Evolutionary conservation across 805 yeast genomes (phyloP), one percentile per base, ranked within the genome.

Genomic region (Schizosaccharomyces osmophilus): DNA sequence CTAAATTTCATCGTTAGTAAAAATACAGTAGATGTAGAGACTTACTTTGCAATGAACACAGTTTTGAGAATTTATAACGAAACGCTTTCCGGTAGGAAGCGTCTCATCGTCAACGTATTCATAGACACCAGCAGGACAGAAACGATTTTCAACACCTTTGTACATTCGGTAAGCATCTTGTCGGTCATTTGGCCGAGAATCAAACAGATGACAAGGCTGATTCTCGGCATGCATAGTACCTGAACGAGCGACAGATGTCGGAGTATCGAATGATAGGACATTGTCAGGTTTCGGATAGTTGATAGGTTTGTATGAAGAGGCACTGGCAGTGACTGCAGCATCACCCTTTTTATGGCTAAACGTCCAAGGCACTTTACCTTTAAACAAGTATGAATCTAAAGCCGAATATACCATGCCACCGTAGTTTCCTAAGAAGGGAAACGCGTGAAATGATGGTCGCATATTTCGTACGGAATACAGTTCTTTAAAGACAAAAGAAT

Each of bases 101-200:
- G 69, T 68, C 61, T 79, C 84, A 69, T 85, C 93, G 64, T 83
- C 82, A n/a, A 82, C 70, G 68, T 87, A 93, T 73, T 93, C 98
- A 72, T 93, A 93, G 13, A 93, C 98, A 29, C 98, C 98, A 26
- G 98, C 98, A 3, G 98, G 98, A 69, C 98, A 93, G 75, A 93
- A 93, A 64, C 94, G 76, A 68, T 81, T 83, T 72, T 93, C 98
- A 24, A 93, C 77, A 24, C 98, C 98, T 70, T 85, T 76, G 74
- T 75, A 93, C 65, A 77, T 81, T 13, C 90, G 88, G 73, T 79
- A 93, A 31, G 87, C 74, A 15, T 71, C 73, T 51, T 78, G 77
- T 0, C 94, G 81, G 71, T 90, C 96, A 65, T 78, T 75, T 31
- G 62, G 63, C 64, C 70, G 65, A 66, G 72, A 69, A 62, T 69